phyloP scores from a whole-genome alignment of 345 rosid species.

The Syzygium jambos region DNA sequence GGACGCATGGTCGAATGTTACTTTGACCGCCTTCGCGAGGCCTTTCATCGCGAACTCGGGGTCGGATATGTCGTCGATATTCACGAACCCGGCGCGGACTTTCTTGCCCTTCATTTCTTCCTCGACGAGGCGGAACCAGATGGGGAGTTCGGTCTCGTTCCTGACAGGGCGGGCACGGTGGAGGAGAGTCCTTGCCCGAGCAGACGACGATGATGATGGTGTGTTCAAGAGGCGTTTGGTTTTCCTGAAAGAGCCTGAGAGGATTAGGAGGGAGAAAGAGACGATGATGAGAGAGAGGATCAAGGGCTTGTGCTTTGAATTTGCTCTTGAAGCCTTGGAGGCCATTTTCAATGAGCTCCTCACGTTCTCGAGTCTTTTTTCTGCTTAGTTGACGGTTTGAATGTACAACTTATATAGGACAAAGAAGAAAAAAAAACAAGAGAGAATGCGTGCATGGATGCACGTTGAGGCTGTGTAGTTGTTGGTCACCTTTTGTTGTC shows the following conservation, averaged over 20 bases:
- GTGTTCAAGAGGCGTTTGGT: not conserved
- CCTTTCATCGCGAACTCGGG: constrained; percentile 8
- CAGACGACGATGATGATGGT: not conserved
- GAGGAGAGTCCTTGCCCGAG: not conserved
- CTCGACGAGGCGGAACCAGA: constrained; percentile 32
- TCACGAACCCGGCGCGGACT: constrained; percentile 56
- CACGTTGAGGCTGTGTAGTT: constrained; percentile 9
- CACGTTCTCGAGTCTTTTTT: not conserved
- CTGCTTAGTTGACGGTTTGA: not conserved
- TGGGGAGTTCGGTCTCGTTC: constrained; percentile 5
- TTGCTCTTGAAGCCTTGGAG: constrained; percentile 5
- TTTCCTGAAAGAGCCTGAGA: constrained; percentile 1
- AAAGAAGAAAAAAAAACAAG: too few species aligned
- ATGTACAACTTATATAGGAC: not conserved
- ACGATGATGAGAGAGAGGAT: constrained; percentile 26
- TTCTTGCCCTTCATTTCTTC: constrained; percentile 10
- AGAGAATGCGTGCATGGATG: constrained; percentile 25
- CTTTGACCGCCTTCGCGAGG: constrained; percentile 11
- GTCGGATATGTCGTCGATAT: constrained; percentile 10
- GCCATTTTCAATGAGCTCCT: constrained; percentile 21
- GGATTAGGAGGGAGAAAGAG: constrained; percentile 22
- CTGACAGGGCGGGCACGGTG: not conserved
- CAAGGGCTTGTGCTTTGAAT: constrained; percentile 26
- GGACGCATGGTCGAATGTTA: constrained; percentile 26
- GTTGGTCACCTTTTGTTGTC: not conserved